Evolutionary conservation across 140 eudicot species (phyloP), one percentile per base, ranked within the genome.

Genomic region (Flaveria floridana): DNA sequence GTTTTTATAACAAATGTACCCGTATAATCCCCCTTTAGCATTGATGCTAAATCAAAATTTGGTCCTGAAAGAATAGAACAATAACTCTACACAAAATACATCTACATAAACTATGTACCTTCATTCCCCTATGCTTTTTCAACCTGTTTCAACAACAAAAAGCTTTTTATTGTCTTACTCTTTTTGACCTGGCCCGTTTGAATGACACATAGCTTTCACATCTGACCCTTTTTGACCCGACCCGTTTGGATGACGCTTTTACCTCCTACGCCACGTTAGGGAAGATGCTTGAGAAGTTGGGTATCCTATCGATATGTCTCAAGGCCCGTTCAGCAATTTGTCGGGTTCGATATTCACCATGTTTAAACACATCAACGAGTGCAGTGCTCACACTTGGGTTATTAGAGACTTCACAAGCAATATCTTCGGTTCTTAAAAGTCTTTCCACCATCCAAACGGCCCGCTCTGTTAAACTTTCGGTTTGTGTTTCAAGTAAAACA

Each of bases 391-490:
- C 84, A 73, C 81, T 93, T 0, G 89, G 91, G 84, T 93, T 84
- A 28, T 78, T 78, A 0, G 98, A 83, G 14, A 93, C 86, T 37
- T 86, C 88, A 68, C 34, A 71, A 0, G 97, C 96, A 52, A 93
- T 86, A 21, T 88, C 89, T 13, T 86, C 88, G 1, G 82, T 83
- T 39, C 96, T 71, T 78, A 93, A 65, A 34, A 93, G 77, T 72
- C 97, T 85, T 73, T 90, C 98, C 25, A 82, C 91, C 21, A 83
- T 91, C 97, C 98, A 93, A 53, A 93, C 97, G 1, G 89, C 89
- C 63, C 88, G 88, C 63, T 83, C 79, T 57, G 81, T 81, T 55
- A 90, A 80, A 19, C 76, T 83, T 25, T 88, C 98, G 0, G 90
- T 86, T n/a, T 87, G 86, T 55, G 82, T 93, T 81, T 88, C 96